A percentile compares a stretch with the other conserved stretches of the same genome.
phyloP scores from a whole-genome alignment of 768 basidiomycete species.

The Cantharellus cinnabarinus region DNA sequence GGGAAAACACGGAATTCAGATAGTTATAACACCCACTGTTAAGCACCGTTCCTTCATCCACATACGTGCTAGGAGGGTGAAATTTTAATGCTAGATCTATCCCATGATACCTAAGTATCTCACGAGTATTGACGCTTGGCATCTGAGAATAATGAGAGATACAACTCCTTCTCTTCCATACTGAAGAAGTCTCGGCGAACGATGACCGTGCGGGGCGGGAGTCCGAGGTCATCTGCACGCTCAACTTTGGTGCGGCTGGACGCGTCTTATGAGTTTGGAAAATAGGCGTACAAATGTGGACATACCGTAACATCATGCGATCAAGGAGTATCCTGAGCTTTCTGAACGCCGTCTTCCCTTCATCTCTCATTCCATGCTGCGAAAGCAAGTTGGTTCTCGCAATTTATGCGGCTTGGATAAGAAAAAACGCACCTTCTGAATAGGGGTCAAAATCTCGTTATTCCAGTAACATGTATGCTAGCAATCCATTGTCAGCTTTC shows the following conservation, averaged over 20 bases:
- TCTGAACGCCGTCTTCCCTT: conserved; percentile 70
- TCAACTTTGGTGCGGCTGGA: conserved; percentile 40
- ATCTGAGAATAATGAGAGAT: conserved; percentile 76
- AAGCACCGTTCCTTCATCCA: conserved; percentile 73
- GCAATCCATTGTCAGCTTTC: neutral
- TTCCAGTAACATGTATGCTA: conserved; percentile 86
- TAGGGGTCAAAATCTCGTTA: conserved; percentile 87
- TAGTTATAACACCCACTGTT: conserved; percentile 47
- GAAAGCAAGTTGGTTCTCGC: neutral
- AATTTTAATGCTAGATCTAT: neutral
- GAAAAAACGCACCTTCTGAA: conserved; percentile 38
- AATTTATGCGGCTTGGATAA: neutral
- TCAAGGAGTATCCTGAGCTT: conserved; percentile 79
- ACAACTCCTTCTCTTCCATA: conserved; percentile 91
- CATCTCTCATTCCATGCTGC: conserved; percentile 51
- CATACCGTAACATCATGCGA: conserved; percentile 73
- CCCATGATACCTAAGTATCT: neutral
- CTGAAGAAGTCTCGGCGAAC: conserved; percentile 86
- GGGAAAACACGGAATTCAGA: neutral
- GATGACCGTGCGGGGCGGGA: conserved; percentile 80
- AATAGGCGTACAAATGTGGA: neutral
- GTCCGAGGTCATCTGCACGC: conserved; percentile 85
- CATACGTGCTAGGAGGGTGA: conserved; percentile 38
- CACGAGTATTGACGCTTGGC: conserved; percentile 68
- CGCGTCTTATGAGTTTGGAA: neutral